Conservation (phyloP, 305 asterid genomes). For the Caryopteris hybrid region DNA sequence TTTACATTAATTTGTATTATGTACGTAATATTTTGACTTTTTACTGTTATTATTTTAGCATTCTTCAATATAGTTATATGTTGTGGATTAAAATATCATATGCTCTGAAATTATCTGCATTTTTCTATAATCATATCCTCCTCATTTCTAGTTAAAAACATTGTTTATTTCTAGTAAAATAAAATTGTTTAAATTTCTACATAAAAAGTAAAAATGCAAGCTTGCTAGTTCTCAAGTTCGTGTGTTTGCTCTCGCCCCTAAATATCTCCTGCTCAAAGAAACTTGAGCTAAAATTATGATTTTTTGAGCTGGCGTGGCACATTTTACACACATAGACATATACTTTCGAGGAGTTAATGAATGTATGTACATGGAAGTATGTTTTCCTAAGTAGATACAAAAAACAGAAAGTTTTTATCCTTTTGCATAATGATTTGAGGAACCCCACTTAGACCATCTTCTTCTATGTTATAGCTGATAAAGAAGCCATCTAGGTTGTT, state of each 20-base stretch:
- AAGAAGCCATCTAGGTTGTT: not conserved
- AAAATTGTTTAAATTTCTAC: too few relatives aligned
- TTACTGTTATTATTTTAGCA: not conserved
- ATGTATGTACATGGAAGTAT: not conserved
- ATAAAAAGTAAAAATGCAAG: not conserved
- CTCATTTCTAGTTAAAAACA: not conserved
- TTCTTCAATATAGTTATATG: not conserved
- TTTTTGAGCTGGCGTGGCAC: not conserved
- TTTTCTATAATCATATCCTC: not conserved
- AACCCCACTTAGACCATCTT: not conserved
- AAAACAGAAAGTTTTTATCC: not conserved
- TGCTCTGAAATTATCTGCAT: not conserved
- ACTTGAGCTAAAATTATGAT: not conserved
- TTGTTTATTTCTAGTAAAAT: too few relatives aligned
- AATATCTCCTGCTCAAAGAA: not conserved
- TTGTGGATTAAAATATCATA: not conserved
- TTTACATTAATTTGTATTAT: not conserved
- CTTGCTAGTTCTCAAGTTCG: not conserved
- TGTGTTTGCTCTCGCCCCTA: not conserved
- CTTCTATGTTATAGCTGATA: not conserved
- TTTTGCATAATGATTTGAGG: not conserved
- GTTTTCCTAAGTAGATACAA: not conserved
- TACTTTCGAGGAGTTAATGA: too few relatives aligned
- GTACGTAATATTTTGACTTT: not conserved
- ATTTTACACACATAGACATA: not conserved